Evolutionary conservation across 495 filamentous ascomycete genomes (phyloP).

Genomic region (Penicillium desertorum): DNA sequence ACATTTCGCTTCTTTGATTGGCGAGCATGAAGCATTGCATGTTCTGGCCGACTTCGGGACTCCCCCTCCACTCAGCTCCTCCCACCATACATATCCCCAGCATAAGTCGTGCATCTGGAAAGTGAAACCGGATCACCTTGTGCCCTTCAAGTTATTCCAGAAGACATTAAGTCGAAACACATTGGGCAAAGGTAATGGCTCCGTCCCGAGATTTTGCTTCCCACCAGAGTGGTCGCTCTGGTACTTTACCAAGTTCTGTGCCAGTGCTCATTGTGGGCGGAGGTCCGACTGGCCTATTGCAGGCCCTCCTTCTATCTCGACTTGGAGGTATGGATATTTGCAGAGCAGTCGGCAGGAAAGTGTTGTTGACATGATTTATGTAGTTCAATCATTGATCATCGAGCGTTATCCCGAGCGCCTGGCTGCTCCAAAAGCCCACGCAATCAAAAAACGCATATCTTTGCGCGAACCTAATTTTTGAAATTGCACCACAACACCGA

Average conservation of each 20-base stretch:
- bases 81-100: not conserved
- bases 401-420: conserved; percentile 30
- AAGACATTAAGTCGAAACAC: too few relatives aligned
- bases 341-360: not conserved
- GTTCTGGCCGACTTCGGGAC: not conserved
- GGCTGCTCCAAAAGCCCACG: conserved; percentile 33
- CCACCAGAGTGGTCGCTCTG: not conserved
- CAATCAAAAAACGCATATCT: too few relatives aligned
- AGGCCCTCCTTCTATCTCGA: conserved; percentile 30
- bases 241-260: conserved; percentile 5
- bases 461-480: too few relatives aligned
- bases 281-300: conserved; percentile 33
- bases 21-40: not conserved
- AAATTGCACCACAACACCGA: too few relatives aligned
- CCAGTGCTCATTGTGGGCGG: conserved; percentile 41
- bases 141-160: not conserved
- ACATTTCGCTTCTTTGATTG: not conserved
- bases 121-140: not conserved
- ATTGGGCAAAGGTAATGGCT: not conserved
- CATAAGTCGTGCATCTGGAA: not conserved
- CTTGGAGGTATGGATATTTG: conserved; percentile 17
- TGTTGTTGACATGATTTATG: not conserved
- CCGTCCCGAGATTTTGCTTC: conserved; percentile 6
- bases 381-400: conserved; percentile 27
- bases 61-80: not conserved